Evolutionary conservation across 345 rosid species (phyloP), one percentile per base, ranked within the genome.

Genomic region (Nasturtium officinale): DNA sequence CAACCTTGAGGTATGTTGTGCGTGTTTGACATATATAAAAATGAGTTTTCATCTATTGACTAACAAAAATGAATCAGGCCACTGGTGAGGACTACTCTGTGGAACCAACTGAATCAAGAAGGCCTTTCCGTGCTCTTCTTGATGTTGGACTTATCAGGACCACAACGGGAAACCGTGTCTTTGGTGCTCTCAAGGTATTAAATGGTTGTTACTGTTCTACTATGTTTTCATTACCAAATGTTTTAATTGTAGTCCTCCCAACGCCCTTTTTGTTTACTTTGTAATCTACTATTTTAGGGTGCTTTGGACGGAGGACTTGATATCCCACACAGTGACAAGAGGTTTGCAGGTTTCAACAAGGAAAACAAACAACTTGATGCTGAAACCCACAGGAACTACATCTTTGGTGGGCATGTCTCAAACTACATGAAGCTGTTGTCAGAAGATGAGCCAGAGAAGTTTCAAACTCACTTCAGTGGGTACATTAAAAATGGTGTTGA

Each of bases 261-360:
- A 33, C 18, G 16, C 26, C 6, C n/a, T 7, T 38, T 37, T 18
- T 1, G 28, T 58, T 59, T 35, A 17, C 6, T 37, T 40, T 1
- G 1, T 15, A 61, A 21, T 38, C 2, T 6, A 43, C 20, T n/a
- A 60, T 15, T 61, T 15, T 61, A 92, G 96, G 98, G 98, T 45
- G 95, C 95, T 29, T 77, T 88, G 82, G 95, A 92, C 59, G 96
- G 92, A 54, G 98, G 98, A 10, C 77, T 92, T 81, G 98, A 92
- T 67, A 88, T 92, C 61, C 96, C 96, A 6, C 95, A 92, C 73
- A 90, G 96, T 55, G 98, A 88, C 42, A 88, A 92, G 85, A 81
- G 98, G 55, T 92, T 90, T 61, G 96, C 98, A 25, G 96, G 98
- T 11, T 92, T 90, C 92, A 86, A 15, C 69, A 72, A 72, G 11